Base-by-base conservation (phyloP, 1,284 basidiomycete species). In the Volvariella surrecta region DNA sequence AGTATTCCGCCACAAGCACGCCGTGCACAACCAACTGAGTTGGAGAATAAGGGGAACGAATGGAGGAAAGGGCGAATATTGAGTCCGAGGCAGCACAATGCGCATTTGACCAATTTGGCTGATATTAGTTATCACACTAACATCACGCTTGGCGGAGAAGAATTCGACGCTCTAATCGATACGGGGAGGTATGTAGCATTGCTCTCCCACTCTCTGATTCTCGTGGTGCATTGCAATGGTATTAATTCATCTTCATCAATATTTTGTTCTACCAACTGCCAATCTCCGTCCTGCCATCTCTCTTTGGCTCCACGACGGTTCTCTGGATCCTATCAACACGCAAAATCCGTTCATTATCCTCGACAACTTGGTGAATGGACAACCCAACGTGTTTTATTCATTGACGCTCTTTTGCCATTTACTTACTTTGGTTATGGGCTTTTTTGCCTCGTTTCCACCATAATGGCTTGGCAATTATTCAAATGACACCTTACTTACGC, bases 251-350 rank as follows among this genome's bases (percentile, higher is more conserved):
- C 8, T 17, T 42, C 45, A 19, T n/a, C n/a, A n/a, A n/a, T n/a
- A n/a, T n/a, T n/a, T n/a, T n/a, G n/a, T n/a, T n/a, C n/a, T n/a
- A n/a, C n/a, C n/a, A n/a, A n/a, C n/a, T n/a, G n/a, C n/a, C n/a
- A n/a, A n/a, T n/a, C n/a, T n/a, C n/a, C n/a, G n/a, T n/a, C n/a
- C n/a, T n/a, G n/a, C n/a, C n/a, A n/a, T n/a, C n/a, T n/a, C n/a
- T n/a, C n/a, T n/a, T n/a, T n/a, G n/a, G n/a, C n/a, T n/a, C n/a
- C 43, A 81, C 79, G 49, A 80, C 80, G 32, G 81, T 83, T 57
- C 59, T 84, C 13, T 83, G 80, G 80, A 74, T 79, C 11, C 65
- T 60, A 21, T 73, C 73, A 48, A 62, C 72, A 6, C 64, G 60
- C 3, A 54, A 57, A 42, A 63, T 70, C 13, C 73, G 77, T 15